Evolutionary conservation across 2,329 filamentous ascomycete species (phyloP), one percentile per base, ranked within the genome.

Genomic region (Herpotrichia juniperi): DNA sequence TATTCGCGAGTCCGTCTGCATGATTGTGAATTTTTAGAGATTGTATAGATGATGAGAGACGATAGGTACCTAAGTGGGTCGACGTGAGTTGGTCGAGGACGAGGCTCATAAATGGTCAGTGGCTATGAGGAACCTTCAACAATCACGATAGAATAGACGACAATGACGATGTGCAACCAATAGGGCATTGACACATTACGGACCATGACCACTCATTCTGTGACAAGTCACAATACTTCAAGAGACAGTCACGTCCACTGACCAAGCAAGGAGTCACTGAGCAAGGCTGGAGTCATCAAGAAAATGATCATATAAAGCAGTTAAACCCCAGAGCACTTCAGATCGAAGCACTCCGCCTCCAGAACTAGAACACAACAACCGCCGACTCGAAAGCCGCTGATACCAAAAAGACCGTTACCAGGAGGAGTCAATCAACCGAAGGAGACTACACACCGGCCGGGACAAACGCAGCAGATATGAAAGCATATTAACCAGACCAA

Each of bases 341-440:
- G 30, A 35, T 46, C 6, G 14, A 37, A 47, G 32, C 11, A 28
- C 30, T 34, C 30, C 31, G 11, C 16, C 14, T 42, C 37, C 16
- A 35, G 8, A 31, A 26, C 22, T 14, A 28, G 17, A 48, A 32
- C 26, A 30, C 4, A 7, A 10, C 22, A 22, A 32, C 21, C 22
- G 10, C 46, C 24, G 26, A 42, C 46, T 25, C 35, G 34, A 42
- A 32, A 25, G 35, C 21, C 46, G 26, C n/a, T 11, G 26, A 16
- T 42, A 42, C 21, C 22, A 25, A 34, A 24, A 44, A 53, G 63
- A 42, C 57, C 57, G 54, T 48, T 54, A 61, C 66, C 63, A 63
- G 64, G 67, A 68, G 69, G 69, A 71, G 68, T 72, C 68, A 53
- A 71, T 71, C 68, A 64, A 72, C 68, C 46, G 43, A 54, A 50